These are phyloP conservation scores for Quercus tomentella DNA, from an alignment of 331 rosid genomes.

Conservation along the genomic window DNA sequence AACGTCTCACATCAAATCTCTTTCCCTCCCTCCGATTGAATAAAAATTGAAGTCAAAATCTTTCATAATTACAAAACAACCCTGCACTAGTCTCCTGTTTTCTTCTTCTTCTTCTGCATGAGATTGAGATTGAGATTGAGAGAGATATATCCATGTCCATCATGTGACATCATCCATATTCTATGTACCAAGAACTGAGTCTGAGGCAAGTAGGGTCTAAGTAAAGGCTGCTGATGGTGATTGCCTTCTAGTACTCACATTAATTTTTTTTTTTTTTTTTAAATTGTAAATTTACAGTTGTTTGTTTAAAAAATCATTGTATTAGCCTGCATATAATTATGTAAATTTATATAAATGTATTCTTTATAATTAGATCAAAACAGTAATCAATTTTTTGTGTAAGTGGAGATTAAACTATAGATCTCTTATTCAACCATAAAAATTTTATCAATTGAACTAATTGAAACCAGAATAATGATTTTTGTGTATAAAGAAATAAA, in stretches of 20 bases:
- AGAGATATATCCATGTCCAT: too few relatives aligned
- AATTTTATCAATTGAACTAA: fast-evolving
- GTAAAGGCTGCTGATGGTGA: too few relatives aligned
- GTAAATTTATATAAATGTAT: too few relatives aligned
- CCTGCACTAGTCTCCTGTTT: background rate
- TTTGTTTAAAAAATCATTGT: fast-evolving
- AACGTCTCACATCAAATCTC: background rate
- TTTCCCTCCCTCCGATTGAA: too few relatives aligned
- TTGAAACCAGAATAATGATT: fast-evolving
- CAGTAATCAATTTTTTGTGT: fast-evolving
- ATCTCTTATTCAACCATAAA: fast-evolving
- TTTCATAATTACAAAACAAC: conserved; percentile 8
- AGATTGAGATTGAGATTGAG: too few relatives aligned
- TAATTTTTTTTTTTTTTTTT: too few relatives aligned
- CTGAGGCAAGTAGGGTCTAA: too few relatives aligned
- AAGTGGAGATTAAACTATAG: fast-evolving
- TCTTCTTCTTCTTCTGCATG: too few relatives aligned
- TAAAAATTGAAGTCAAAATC: background rate
- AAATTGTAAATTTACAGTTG: too few relatives aligned
- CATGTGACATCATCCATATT: too few relatives aligned
- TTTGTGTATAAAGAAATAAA: fast-evolving
- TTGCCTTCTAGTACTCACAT: too few relatives aligned
- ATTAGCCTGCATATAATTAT: fast-evolving
- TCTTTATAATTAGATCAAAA: fast-evolving
- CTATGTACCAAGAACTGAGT: too few relatives aligned